Base-by-base conservation (phyloP, 2,329 filamentous ascomycete species). In the Penicillium sp. region DNA sequence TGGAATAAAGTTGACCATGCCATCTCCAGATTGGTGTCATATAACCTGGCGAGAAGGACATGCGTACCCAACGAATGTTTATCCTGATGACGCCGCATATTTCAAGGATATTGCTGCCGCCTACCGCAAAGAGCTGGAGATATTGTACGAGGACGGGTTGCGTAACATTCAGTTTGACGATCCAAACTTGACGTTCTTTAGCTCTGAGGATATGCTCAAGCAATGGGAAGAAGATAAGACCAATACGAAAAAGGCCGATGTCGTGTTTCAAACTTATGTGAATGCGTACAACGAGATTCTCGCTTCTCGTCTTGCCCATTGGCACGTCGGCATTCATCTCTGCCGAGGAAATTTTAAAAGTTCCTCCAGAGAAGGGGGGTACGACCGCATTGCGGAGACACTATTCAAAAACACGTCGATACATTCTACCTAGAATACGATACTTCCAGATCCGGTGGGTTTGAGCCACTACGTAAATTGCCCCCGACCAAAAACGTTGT, bases 291-390 rank as follows among this genome's bases (percentile, higher is more conserved):
- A 90, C 68, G 82, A 86, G 65, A 83, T 79, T 62, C 78, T 89
- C 65, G 73, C 76, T 63, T 79, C 81, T 63, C 73, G 82, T 0
- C 86, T 87, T 0, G 66, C 75, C 1, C 86, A 90, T 65, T 82
- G 90, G 76, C 86, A 89, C 68, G 81, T 88, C 1, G 88, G 88
- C 24, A 84, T 91, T 30, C 88, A 91, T 66, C 77, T 90, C 50
- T 90, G 88, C 77, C 79, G 63, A 43, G 71, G 68, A 33, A 86
- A 86, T 71, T 86, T 86, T 68, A 81, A 83, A 56, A 79, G 80
- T 35, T 38, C 81, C 81, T 70, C 85, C 83, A 61, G 79, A 80
- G 55, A 80, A 83, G 65, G 84, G 80, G 23, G 79, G 76, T 86
- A 86, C 70, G 83, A 86, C 64, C 74, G 79, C 56, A 86, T 86